phyloP scores from a whole-genome alignment of 179 eudicot species.

The Gypsophila paniculata region DNA sequence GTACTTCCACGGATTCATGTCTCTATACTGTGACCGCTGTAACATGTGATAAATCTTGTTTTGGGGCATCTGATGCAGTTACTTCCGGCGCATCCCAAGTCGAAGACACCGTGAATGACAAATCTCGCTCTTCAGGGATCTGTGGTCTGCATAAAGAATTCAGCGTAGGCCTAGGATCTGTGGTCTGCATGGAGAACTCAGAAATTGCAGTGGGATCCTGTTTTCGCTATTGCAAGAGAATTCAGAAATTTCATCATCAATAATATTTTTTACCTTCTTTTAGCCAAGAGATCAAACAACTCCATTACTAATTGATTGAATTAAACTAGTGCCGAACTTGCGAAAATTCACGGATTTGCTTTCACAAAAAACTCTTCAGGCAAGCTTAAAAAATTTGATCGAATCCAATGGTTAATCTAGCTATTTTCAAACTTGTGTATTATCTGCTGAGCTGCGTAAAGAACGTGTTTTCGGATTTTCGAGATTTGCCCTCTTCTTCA shows the following conservation, averaged over 20 bases:
- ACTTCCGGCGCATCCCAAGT: conserved; percentile 71
- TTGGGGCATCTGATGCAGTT: conserved; percentile 43
- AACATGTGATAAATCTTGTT: background rate
- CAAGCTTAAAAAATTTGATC: too few relatives aligned
- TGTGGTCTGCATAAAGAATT: too few relatives aligned
- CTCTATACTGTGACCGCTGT: background rate
- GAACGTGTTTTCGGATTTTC: background rate
- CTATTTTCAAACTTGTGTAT: too few relatives aligned
- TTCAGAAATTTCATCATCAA: conserved; percentile 16
- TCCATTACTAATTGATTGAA: background rate
- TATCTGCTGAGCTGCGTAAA: too few relatives aligned
- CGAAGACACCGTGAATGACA: conserved; percentile 45
- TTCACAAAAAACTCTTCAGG: too few relatives aligned
- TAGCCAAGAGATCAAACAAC: conserved; percentile 7
- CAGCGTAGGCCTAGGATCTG: conserved; percentile 22
- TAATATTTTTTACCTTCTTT: conserved; percentile 16
- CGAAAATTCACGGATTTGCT: too few relatives aligned
- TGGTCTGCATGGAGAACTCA: background rate
- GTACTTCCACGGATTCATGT: too few relatives aligned
- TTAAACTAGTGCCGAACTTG: too few relatives aligned
- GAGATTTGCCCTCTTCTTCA: conserved; percentile 31
- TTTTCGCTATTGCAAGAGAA: conserved; percentile 21
- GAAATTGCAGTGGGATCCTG: conserved; percentile 12
- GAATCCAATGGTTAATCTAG: too few relatives aligned
- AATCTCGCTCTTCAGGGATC: background rate